Conservation (phyloP, 2,329 filamentous ascomycete species). For the Mycocentrospora acerina region DNA sequence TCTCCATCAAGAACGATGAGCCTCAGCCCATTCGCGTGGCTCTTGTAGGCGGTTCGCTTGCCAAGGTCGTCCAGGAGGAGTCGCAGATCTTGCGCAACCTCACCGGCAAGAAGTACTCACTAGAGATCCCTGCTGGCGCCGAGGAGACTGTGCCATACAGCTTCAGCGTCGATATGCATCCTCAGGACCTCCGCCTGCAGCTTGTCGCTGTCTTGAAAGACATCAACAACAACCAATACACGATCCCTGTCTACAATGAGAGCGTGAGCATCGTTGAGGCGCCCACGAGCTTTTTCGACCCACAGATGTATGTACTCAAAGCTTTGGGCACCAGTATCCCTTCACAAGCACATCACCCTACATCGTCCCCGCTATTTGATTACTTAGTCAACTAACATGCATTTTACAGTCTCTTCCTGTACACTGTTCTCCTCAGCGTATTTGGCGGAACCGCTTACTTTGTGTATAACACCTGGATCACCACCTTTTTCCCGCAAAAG, state of each 20-base stretch:
- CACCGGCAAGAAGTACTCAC: constrained; percentile 72
- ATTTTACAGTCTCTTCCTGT: constrained; percentile 82
- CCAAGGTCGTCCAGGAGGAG: constrained; percentile 58
- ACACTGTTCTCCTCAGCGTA: constrained; percentile 79
- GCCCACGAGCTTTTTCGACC: constrained; percentile 88
- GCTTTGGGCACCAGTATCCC: not conserved
- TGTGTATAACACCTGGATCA: constrained; percentile 98
- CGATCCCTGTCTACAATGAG: constrained; percentile 77
- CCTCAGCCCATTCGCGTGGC: constrained; percentile 70
- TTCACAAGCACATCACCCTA: not conserved
- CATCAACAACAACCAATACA: constrained; percentile 68
- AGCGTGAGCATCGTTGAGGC: constrained; percentile 86
- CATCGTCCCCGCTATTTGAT: not conserved
- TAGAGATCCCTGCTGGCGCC: constrained; percentile 73
- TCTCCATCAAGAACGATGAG: constrained; percentile 86
- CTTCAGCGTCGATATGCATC: constrained; percentile 89
- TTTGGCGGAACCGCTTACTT: constrained; percentile 87
- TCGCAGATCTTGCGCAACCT: constrained; percentile 75
- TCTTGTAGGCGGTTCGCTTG: constrained; percentile 75
- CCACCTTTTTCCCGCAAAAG: constrained; percentile 89
- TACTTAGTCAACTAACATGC: constrained; percentile 11
- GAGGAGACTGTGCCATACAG: constrained; percentile 76
- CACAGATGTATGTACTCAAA: constrained; percentile 74
- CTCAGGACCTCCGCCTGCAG: constrained; percentile 80
- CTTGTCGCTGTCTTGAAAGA: constrained; percentile 74